Evolutionary conservation across 495 filamentous ascomycete species (phyloP).

Genomic region (Viridothelium virens): DNA sequence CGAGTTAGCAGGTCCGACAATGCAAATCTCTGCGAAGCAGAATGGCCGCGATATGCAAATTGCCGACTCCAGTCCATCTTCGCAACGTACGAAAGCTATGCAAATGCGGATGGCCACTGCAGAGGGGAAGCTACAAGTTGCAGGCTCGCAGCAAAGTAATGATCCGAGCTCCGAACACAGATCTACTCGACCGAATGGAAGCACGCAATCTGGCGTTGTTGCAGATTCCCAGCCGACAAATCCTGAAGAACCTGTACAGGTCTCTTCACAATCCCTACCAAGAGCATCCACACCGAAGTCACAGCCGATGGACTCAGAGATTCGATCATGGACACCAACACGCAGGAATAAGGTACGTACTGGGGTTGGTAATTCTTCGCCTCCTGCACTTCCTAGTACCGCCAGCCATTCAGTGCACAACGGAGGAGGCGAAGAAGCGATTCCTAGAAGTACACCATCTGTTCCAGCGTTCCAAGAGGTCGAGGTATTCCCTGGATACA

Average conservation of each 20-base stretch:
- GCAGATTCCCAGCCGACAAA: conserved; percentile 33
- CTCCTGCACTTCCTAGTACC: neutral
- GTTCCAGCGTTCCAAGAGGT: neutral
- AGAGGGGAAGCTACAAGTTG: neutral
- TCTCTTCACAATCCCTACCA: neutral
- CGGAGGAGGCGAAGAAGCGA: neutral
- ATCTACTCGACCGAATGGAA: neutral
- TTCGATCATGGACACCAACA: neutral
- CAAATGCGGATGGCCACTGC: neutral
- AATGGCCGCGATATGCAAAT: neutral
- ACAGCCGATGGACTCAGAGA: neutral
- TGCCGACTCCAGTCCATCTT: neutral
- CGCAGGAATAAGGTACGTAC: neutral
- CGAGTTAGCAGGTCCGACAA: neutral
- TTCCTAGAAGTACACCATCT: conserved; percentile 25
- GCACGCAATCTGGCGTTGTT: conserved; percentile 28
- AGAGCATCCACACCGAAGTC: neutral
- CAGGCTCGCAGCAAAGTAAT: conserved; percentile 4
- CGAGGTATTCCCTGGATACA: neutral
- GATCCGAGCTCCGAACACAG: neutral
- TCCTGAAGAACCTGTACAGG: neutral
- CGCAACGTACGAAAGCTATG: neutral
- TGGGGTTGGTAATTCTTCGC: neutral
- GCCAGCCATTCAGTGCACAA: neutral
- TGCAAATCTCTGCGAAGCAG: neutral